Conservation (phyloP, 768 basidiomycete species). For the Podaxis sp. region DNA sequence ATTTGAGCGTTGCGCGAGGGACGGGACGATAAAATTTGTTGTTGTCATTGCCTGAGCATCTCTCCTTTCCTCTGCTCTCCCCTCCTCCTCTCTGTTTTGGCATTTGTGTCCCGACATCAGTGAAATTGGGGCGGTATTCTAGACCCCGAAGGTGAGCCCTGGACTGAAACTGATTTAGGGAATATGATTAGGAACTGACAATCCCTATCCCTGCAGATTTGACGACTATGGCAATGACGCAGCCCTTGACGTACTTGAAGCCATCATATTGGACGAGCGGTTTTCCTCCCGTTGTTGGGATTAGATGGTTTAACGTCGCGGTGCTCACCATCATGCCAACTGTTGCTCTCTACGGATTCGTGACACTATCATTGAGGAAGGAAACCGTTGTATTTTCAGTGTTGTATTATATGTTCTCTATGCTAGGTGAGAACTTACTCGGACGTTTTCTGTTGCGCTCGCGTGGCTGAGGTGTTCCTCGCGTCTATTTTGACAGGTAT, state of each 20-base stretch:
- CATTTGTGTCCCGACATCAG: not conserved
- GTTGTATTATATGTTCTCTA: constrained; percentile 83
- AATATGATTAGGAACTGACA: not conserved
- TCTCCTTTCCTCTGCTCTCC: not conserved
- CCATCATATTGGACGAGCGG: constrained; percentile 19
- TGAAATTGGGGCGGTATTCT: not conserved
- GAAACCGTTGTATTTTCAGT: constrained; percentile 63
- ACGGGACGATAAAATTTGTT: not conserved
- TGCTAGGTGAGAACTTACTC: constrained; percentile 57
- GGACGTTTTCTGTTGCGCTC: not conserved
- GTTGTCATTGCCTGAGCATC: not conserved
- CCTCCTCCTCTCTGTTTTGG: not conserved
- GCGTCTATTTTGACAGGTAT: constrained; percentile 36
- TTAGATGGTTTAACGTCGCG: constrained; percentile 78
- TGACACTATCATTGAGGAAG: constrained; percentile 40
- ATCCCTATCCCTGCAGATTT: not conserved
- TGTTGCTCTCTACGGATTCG: constrained; percentile 68
- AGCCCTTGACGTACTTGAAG: not conserved
- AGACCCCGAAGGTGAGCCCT: not conserved
- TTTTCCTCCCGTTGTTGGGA: constrained; percentile 51
- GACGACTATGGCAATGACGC: not conserved
- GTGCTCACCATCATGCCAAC: constrained; percentile 71
- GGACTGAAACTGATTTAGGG: not conserved
- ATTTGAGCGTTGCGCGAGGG: not conserved
- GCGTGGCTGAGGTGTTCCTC: constrained; percentile 11